Conservation (phyloP, 306 rosid genomes). For the Rosa lucieae region DNA sequence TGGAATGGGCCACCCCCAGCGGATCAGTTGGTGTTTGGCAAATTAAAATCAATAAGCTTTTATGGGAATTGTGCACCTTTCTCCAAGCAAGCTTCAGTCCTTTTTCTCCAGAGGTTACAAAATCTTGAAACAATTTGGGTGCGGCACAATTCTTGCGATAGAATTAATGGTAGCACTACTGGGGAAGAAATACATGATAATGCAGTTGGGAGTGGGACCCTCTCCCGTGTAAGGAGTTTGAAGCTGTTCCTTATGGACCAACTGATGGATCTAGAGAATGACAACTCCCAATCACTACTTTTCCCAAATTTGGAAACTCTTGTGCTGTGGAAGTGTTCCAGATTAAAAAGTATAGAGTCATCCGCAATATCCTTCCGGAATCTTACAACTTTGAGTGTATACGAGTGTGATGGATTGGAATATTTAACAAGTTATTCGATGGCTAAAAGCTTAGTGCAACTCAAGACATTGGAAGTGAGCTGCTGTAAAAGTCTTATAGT, state of each 20-base stretch:
- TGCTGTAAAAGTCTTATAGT: not conserved
- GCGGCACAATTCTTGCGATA: not conserved
- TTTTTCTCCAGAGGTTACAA: not conserved
- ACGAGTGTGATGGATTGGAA: not conserved
- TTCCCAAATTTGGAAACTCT: not conserved
- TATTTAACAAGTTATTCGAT: not conserved
- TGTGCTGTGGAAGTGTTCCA: not conserved
- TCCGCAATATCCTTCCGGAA: not conserved
- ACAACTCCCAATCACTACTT: not conserved
- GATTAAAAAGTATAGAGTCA: not conserved
- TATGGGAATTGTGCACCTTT: not conserved
- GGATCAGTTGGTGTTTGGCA: not conserved
- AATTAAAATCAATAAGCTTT: not conserved
- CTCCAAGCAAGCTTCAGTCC: not conserved
- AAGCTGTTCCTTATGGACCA: fast-evolving
- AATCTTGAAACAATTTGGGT: not conserved
- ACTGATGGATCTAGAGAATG: not conserved
- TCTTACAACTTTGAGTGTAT: not conserved
- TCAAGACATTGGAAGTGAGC: not conserved
- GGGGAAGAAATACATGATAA: not conserved
- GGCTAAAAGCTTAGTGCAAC: not conserved
- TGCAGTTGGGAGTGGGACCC: not conserved
- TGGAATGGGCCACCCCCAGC: not conserved
- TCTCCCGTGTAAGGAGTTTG: not conserved
- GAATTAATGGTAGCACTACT: not conserved